Conservation (phyloP, 352 stramenopile genomes). For the Elongisporangium senticosum region DNA sequence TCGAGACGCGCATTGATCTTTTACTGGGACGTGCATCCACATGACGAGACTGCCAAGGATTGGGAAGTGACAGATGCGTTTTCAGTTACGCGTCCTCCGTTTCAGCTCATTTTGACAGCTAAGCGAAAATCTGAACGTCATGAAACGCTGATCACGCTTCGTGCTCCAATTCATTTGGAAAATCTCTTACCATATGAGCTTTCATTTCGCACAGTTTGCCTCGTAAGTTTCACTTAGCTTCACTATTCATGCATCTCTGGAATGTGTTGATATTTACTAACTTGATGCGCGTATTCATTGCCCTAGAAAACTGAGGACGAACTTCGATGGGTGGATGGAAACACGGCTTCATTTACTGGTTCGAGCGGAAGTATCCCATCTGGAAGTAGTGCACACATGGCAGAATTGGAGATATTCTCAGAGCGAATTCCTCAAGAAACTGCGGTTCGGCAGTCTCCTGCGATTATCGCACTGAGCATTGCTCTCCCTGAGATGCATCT, state of each 20-base stretch:
- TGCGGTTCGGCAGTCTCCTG: conserved; percentile 36
- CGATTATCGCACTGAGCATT: conserved; percentile 67
- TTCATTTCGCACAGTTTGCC: conserved; percentile 67
- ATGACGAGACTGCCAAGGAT: not conserved
- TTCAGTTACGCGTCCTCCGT: conserved; percentile 49
- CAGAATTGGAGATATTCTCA: conserved; percentile 60
- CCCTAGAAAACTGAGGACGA: conserved; percentile 66
- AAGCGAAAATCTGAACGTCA: conserved; percentile 71
- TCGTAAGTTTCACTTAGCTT: conserved; percentile 23
- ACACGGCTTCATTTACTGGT: conserved; percentile 61
- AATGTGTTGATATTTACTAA: conserved; percentile 64
- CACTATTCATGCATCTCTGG: conserved; percentile 51
- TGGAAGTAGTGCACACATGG: conserved; percentile 47
- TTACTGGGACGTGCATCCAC: conserved; percentile 3
- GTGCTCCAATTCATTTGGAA: conserved; percentile 62
- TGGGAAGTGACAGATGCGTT: conserved; percentile 31
- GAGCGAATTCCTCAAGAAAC: conserved; percentile 5
- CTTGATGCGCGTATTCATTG: no score
- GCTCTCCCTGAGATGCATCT: conserved; percentile 60
- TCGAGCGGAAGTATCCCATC: conserved; percentile 47
- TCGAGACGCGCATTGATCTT: not conserved
- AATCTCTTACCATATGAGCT: conserved; percentile 74
- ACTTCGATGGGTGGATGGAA: conserved; percentile 55
- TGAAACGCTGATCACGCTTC: conserved; percentile 65
- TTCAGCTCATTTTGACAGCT: conserved; percentile 70